Conservation (phyloP, 73 alveolate genomes). For the Halteria grandinella region DNA sequence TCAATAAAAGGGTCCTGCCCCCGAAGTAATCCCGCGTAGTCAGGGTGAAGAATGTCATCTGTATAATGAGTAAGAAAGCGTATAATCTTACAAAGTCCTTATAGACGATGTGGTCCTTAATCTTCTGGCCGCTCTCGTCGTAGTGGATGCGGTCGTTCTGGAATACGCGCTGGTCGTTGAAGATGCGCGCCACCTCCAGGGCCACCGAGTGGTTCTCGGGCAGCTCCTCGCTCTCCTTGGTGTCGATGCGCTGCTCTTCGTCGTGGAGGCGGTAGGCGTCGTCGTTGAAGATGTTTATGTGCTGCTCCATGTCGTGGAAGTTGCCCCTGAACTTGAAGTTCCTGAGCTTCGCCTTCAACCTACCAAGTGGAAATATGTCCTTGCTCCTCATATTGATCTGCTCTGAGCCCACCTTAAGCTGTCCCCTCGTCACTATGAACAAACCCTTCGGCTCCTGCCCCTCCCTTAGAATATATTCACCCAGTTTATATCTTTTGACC, state of each 20-base stretch:
- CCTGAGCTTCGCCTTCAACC: neutral
- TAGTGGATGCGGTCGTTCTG: constrained; percentile 48
- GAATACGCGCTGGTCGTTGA: constrained; percentile 34
- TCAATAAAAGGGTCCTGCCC: constrained; percentile 52
- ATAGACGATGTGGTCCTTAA: constrained; percentile 56
- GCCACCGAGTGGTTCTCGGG: neutral
- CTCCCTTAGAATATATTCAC: constrained; percentile 64
- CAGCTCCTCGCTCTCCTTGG: neutral
- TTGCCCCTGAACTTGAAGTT: constrained; percentile 21
- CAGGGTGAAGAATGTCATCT: constrained; percentile 52
- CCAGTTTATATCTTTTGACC: constrained; percentile 37
- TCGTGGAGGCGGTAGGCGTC: neutral
- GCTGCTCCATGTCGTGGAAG: constrained; percentile 18
- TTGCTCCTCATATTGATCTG: constrained; percentile 44
- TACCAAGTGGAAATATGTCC: too few relatives aligned
- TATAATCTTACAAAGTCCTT: too few relatives aligned
- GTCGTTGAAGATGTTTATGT: neutral
- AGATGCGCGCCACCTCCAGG: neutral
- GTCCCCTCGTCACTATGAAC: constrained; percentile 40
- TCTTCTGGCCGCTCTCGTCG: constrained; percentile 49
- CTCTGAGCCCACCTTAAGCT: constrained; percentile 63
- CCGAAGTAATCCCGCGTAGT: constrained; percentile 44
- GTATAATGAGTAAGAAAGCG: too few relatives aligned
- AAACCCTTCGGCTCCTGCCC: constrained; percentile 66
- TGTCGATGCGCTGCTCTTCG: neutral